A percentile compares a stretch with the other conserved stretches of the same genome.
phyloP scores from a whole-genome alignment of 2,329 filamentous ascomycete species.

The Alternaria infectoria region DNA sequence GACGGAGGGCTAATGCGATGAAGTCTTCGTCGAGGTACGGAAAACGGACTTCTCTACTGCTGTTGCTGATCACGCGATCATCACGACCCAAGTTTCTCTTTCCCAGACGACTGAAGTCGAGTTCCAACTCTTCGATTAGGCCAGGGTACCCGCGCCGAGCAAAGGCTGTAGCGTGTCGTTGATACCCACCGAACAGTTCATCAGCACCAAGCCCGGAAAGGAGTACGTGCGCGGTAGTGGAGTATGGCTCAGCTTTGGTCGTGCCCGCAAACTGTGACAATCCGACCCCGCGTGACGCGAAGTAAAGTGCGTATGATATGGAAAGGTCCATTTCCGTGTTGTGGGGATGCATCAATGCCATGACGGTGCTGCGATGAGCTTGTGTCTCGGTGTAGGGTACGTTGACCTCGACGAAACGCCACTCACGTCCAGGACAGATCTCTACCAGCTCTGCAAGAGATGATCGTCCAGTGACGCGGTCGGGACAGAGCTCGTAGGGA shows the following conservation, averaged over 20 bases:
- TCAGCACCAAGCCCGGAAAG: slow-evolving; percentile 94
- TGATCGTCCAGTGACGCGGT: slow-evolving; percentile 83
- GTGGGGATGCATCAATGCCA: slow-evolving; percentile 85
- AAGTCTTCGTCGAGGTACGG: slow-evolving; percentile 89
- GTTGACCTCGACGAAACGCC: slow-evolving; percentile 87
- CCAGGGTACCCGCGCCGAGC: slow-evolving; percentile 70
- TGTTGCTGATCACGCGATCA: slow-evolving; percentile 87
- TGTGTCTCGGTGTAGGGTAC: slow-evolving; percentile 79
- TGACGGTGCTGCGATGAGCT: slow-evolving; percentile 71
- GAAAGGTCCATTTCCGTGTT: slow-evolving; percentile 99
- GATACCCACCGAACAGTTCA: slow-evolving; percentile 94
- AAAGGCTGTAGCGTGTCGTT: slow-evolving; percentile 80
- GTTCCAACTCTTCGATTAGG: slow-evolving; percentile 79
- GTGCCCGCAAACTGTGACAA: slow-evolving; percentile 42
- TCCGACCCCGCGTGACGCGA: slow-evolving; percentile 79
- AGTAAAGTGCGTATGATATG: slow-evolving; percentile 92
- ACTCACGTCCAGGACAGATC: slow-evolving; percentile 72
- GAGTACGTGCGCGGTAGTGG: slow-evolving; percentile 78
- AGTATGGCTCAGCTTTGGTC: slow-evolving; percentile 55
- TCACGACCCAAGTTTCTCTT: slow-evolving; percentile 95
- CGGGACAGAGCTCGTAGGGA: slow-evolving; percentile 83
- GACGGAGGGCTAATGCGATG: slow-evolving; percentile 77
- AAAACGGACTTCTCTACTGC: slow-evolving; percentile 87
- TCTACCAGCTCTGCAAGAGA: slow-evolving; percentile 76
- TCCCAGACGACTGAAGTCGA: slow-evolving; percentile 85